A percentile compares a stretch with the other conserved stretches of the same genome.
These are phyloP conservation scores for Chaetomium globosum DNA, from an alignment of 2,329 filamentous ascomycete species.

Conservation along the genomic window DNA sequence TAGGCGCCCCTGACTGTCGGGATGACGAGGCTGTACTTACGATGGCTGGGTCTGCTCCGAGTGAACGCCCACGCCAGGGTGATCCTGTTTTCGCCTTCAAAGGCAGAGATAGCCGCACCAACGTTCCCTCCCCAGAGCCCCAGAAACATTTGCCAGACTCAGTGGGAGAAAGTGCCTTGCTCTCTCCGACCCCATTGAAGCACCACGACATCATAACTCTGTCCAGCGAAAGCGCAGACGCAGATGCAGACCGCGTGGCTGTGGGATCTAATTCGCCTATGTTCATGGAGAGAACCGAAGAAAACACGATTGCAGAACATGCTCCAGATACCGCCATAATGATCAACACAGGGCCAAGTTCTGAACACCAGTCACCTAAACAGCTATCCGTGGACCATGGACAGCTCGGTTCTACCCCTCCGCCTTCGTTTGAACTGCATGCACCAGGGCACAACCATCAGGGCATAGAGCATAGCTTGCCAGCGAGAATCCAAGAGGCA, in stretches of 20 bases:
- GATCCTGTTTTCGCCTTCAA: not conserved
- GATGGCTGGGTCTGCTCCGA: not conserved
- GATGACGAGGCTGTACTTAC: not conserved
- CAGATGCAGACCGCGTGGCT: not conserved
- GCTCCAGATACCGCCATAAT: not conserved
- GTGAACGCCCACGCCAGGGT: too few relatives aligned
- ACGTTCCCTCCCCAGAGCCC: not conserved
- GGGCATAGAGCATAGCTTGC: not conserved
- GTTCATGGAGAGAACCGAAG: constrained; percentile 15
- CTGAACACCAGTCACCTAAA: not conserved
- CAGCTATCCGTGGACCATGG: not conserved
- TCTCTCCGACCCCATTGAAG: not conserved
- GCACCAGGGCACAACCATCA: not conserved
- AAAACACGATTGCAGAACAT: not conserved
- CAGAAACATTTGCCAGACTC: not conserved
- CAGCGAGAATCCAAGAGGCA: not conserved
- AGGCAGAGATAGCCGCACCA: not conserved
- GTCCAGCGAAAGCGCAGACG: constrained; percentile 1
- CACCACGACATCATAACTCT: not conserved
- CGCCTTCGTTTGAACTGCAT: constrained; percentile 5
- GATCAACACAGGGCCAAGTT: not conserved
- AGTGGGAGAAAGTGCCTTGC: not conserved
- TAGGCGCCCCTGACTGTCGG: too few relatives aligned
- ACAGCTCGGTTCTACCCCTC: not conserved
- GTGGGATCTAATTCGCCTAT: constrained; percentile 10